A percentile compares a stretch with the other conserved stretches of the same genome.
phyloP scores from a whole-genome alignment of 2,329 filamentous ascomycete species.

The Hawksworthiomyces lignivorus region DNA sequence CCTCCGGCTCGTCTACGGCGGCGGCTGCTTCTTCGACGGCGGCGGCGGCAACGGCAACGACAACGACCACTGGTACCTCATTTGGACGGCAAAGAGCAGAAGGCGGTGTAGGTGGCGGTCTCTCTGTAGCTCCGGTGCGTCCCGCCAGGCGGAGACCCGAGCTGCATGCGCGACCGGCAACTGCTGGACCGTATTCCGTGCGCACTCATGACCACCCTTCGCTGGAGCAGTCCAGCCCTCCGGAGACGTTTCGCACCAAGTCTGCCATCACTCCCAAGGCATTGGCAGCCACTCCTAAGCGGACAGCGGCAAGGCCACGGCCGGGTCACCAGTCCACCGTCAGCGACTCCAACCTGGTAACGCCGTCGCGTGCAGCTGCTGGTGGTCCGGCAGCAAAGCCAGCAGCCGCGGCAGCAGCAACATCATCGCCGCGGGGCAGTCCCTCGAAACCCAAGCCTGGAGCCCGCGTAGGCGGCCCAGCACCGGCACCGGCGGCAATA shows the following conservation, averaged over 20 bases:
- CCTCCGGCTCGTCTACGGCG: constrained; percentile 29
- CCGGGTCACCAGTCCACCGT: constrained; percentile 41
- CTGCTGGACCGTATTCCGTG: constrained; percentile 58
- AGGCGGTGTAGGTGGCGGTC: constrained; percentile 44
- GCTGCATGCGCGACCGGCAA: constrained; percentile 51
- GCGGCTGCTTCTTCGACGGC: constrained; percentile 22
- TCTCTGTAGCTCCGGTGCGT: constrained; percentile 57
- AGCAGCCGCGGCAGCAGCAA: neutral
- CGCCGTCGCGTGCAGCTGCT: constrained; percentile 32
- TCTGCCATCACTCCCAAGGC: constrained; percentile 38
- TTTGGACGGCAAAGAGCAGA: constrained; percentile 33
- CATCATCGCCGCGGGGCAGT: constrained; percentile 17
- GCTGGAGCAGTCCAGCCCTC: constrained; percentile 37
- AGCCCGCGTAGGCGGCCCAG: neutral
- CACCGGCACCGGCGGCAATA: neutral
- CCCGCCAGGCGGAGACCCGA: constrained; percentile 52
- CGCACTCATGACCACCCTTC: constrained; percentile 41
- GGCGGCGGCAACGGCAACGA: constrained; percentile 12
- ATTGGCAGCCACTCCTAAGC: constrained; percentile 46
- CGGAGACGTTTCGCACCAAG: constrained; percentile 37
- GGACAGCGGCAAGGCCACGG: constrained; percentile 36
- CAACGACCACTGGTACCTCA: neutral
- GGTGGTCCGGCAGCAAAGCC: constrained; percentile 11
- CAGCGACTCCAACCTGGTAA: constrained; percentile 43
- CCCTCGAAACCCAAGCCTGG: constrained; percentile 23